These are phyloP conservation scores for Pyronema omphalodes DNA, from an alignment of 495 filamentous ascomycete species.

Conservation along the genomic window DNA sequence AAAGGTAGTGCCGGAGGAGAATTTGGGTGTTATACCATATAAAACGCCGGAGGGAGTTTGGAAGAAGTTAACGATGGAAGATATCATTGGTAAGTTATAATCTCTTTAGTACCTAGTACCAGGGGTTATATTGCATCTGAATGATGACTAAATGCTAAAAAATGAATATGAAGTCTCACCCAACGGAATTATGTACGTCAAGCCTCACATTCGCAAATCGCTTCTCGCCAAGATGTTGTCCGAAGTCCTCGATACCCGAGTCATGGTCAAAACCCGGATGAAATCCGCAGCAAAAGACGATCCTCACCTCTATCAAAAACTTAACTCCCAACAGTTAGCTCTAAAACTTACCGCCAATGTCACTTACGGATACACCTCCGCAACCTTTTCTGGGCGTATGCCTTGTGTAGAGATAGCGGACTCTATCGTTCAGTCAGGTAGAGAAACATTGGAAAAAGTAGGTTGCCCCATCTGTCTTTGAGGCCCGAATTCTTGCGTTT, in stretches of 20 bases:
- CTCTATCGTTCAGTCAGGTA: conserved; percentile 88
- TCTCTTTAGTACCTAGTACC: background rate
- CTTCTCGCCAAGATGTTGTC: conserved; percentile 90
- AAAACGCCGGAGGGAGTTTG: conserved; percentile 46
- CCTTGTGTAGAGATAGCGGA: conserved; percentile 96
- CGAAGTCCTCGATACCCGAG: conserved; percentile 87
- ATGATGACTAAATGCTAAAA: background rate
- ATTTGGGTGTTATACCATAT: conserved; percentile 87
- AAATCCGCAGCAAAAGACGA: conserved; percentile 74
- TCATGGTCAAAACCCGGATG: conserved; percentile 98
- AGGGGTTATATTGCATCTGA: background rate
- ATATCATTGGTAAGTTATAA: conserved; percentile 43
- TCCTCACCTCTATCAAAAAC: conserved; percentile 61
- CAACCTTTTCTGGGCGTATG: conserved; percentile 90
- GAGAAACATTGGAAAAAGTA: conserved; percentile 78
- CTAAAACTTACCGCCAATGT: conserved; percentile 97
- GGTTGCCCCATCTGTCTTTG: background rate
- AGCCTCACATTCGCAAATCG: conserved; percentile 67
- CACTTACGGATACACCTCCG: conserved; percentile 94
- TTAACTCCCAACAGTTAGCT: conserved; percentile 87
- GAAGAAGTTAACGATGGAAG: conserved; percentile 58
- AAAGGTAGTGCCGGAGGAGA: conserved; percentile 68
- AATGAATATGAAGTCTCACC: conserved; percentile 44
- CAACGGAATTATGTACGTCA: conserved; percentile 92
- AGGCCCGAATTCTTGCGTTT: too few species aligned